A percentile compares a stretch with the other conserved stretches of the same genome.
Conservation (phyloP, 2,329 filamentous ascomycete genomes). For the Trichoderma hamatum region DNA sequence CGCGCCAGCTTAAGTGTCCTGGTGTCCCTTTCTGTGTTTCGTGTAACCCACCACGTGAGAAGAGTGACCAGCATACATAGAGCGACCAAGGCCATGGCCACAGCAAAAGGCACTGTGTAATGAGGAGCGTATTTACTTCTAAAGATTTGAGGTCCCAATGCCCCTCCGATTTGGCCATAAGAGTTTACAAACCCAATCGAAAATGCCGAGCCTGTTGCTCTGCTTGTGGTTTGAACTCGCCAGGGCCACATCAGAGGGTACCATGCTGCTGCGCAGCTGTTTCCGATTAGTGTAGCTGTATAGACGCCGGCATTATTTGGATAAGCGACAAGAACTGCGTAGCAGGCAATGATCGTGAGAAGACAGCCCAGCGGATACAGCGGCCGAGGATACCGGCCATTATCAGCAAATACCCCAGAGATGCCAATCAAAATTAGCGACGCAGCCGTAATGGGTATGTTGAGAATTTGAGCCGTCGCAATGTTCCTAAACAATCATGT, state of each 20-base stretch:
- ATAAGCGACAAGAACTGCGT: conserved; percentile 49
- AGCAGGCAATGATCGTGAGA: conserved; percentile 48
- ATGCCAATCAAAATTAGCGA: conserved; percentile 47
- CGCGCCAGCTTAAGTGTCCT: conserved; percentile 48
- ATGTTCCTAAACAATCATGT: conserved; percentile 41
- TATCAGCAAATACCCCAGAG: conserved; percentile 48
- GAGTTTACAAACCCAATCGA: conserved; percentile 54
- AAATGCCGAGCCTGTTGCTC: conserved; percentile 54
- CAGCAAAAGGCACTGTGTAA: conserved; percentile 49
- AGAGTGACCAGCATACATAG: conserved; percentile 46
- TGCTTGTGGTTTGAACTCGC: conserved; percentile 51
- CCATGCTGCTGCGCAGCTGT: conserved; percentile 47
- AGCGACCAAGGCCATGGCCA: conserved; percentile 49
- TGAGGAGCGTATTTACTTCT: conserved; percentile 47
- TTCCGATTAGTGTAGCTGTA: conserved; percentile 50
- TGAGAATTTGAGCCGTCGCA: conserved; percentile 52
- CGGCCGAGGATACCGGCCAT: conserved; percentile 47
- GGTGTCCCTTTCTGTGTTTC: conserved; percentile 49
- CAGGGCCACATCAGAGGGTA: conserved; percentile 56
- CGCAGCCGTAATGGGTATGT: conserved; percentile 50
- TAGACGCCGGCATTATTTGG: conserved; percentile 52
- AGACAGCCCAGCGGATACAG: conserved; percentile 49
- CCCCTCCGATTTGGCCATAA: conserved; percentile 54
- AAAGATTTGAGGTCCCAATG: conserved; percentile 53
- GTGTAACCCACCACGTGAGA: conserved; percentile 50